Evolutionary conservation across 2,329 filamentous ascomycete genomes (phyloP), one percentile per base, ranked within the genome.

Genomic region (Penicillium thymicola): DNA sequence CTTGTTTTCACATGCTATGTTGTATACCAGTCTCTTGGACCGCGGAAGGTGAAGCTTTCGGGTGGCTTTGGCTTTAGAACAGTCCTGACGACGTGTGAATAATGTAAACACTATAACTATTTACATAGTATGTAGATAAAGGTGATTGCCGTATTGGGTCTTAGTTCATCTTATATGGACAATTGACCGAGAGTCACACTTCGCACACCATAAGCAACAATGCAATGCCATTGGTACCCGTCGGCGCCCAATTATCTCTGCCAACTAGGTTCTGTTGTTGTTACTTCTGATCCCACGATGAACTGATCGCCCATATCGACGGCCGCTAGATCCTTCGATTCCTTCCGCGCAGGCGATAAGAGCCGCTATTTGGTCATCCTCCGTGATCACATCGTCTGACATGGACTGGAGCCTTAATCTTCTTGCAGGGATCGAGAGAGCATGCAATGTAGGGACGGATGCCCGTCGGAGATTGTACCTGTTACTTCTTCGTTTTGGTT

Each of bases 301-400:
- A 28, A 40, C 32, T 27, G 42, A 54, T 30, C 48, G 40, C 18
- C 18, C 46, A 28, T 38, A 18, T 38, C 34, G n/a, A 38, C 34
- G 30, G 30, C 42, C 34, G 43, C 42, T 48, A 47, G 42, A 48
- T 48, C 21, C 53, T 47, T 48, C 48, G 18, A 52, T 27, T 21
- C 8, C 51, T 52, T 48, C 44, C 18, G 25, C 47, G 45, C 42
- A 55, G 25, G 45, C 40, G 36, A 52, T 46, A 51, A 52, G 43
- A 34, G 44, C 42, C 45, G 27, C 37, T n/a, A 38, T 51, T 47
- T 32, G 54, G 30, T 42, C 13, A 10, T 32, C 4, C 23, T 49
- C 41, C 42, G 57, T 44, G 47, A 59, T 63, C 58, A 63, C 57
- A 64, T 64, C 48, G 52, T 32, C 32, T 32, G 14, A 25, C 9